Evolutionary conservation across 148 eudicot genomes (phyloP).

Genomic region (Cornus controversa): DNA sequence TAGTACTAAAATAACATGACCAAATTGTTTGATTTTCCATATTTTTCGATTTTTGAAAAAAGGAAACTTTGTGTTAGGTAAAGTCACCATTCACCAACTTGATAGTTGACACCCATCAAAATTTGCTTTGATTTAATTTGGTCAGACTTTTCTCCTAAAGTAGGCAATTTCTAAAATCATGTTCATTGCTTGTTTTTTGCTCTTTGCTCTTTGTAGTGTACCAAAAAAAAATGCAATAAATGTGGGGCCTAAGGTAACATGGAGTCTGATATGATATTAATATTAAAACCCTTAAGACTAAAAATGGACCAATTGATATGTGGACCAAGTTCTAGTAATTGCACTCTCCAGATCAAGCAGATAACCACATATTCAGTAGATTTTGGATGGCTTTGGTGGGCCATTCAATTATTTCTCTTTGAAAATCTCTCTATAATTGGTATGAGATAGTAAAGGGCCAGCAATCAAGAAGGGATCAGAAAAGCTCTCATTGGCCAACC

Average conservation of each 20-base stretch:
- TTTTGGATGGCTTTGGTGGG: neutral
- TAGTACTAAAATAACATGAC: no score
- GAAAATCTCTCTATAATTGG: slow-evolving; percentile 6
- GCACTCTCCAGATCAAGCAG: neutral
- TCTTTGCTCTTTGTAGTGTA: neutral
- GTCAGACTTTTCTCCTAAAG: neutral
- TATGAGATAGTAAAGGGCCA: neutral
- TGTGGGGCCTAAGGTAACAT: no score
- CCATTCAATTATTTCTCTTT: slow-evolving; percentile 9
- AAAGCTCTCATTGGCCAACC: slow-evolving; percentile 14
- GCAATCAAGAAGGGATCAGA: neutral
- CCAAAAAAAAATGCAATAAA: no score
- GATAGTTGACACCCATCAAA: neutral
- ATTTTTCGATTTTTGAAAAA: neutral
- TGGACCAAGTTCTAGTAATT: neutral
- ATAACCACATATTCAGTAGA: neutral
- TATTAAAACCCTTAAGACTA: no score
- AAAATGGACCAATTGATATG: neutral
- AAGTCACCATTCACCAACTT: no score
- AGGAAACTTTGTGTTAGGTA: neutral
- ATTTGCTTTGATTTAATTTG: neutral
- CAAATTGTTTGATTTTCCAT: neutral
- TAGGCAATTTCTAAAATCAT: neutral
- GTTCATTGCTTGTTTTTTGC: neutral
- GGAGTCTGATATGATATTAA: no score